Evolutionary conservation across 2,329 filamentous ascomycete genomes (phyloP), one percentile per base, ranked within the genome.

Genomic region (Pseudopyrenochaeta lycopersici): DNA sequence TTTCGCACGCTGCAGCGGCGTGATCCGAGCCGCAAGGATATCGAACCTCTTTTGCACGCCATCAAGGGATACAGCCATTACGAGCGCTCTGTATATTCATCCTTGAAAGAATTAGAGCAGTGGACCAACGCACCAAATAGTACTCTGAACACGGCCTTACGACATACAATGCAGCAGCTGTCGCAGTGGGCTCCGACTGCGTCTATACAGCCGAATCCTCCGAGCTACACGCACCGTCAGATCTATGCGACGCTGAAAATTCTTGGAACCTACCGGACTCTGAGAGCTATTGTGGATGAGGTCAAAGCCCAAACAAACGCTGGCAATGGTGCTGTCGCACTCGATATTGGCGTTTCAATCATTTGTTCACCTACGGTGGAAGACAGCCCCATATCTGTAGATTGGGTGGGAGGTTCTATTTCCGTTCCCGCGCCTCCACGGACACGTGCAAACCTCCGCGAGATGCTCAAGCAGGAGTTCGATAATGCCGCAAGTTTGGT

Each of bases 201-300:
- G n/a, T 72, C 73, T 2, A 78, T 83, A 17, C 81, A 78, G 56
- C 80, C 82, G 47, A 79, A 80, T 1, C 83, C 84, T 6, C 82
- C 89, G 0, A 81, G 83, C 10, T 94, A 93, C 71, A 90, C 88
- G 0, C 89, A 92, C 68, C 85, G 88, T 4, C 88, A 90, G 59
- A 77, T 92, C 2, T 81, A 90, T 7, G 81, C 83, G 0, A 85
- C 83, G 0, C 73, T 85, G 31, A 83, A 84, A 49, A 78, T 90
- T 29, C 76, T 90, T 1, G 89, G 89, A 0, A 84, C 88, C 0
- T 84, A 80, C 52, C 79, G 82, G 4, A 76, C 91, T 0, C 74
- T 94, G 0, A 73, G 81, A 1, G 76, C 86, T 5, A 84, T 94
- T 18, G 68, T 91, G 10, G 86, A 91, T 7, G 90, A 92, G 62